These are phyloP conservation scores for Pythium angustatum DNA, from an alignment of 352 stramenopile species.

Conservation along the genomic window DNA sequence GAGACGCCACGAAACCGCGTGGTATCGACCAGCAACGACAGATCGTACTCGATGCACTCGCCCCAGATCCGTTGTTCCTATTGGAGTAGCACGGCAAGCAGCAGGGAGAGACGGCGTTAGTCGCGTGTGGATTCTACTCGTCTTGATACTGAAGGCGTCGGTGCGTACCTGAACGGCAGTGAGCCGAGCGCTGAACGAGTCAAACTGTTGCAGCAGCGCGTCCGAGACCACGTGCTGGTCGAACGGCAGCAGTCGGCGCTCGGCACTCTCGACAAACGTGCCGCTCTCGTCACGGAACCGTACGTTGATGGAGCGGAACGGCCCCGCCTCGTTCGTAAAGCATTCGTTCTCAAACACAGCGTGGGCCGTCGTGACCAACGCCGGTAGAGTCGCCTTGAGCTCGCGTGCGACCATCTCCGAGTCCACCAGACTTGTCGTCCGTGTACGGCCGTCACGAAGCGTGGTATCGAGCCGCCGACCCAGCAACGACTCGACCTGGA, in stretches of 20 bases:
- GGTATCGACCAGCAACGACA: constrained; percentile 13
- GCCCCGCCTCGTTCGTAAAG: constrained; percentile 1
- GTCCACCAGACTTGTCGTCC: constrained; percentile 9
- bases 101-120: no score
- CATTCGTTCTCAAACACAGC: not conserved
- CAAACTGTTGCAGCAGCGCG: constrained; percentile 11
- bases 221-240: not conserved
- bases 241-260: constrained; percentile 18
- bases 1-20: constrained; percentile 10
- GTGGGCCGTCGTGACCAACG: not conserved
- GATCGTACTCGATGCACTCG: not conserved
- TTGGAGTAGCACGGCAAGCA: no score
- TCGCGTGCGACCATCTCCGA: not conserved
- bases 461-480: no score
- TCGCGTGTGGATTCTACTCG: no score
- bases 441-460: no score
- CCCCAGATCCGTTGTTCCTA: no score
- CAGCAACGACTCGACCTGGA: constrained; percentile 19
- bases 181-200: not conserved
- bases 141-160: no score
- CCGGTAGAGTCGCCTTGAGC: constrained; percentile 1
- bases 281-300: not conserved
- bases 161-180: not conserved
- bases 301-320: constrained; percentile 11
- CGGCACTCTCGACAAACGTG: constrained; percentile 9